Conservation (phyloP, 1,139 yeast species). For the Candida sp. region DNA sequence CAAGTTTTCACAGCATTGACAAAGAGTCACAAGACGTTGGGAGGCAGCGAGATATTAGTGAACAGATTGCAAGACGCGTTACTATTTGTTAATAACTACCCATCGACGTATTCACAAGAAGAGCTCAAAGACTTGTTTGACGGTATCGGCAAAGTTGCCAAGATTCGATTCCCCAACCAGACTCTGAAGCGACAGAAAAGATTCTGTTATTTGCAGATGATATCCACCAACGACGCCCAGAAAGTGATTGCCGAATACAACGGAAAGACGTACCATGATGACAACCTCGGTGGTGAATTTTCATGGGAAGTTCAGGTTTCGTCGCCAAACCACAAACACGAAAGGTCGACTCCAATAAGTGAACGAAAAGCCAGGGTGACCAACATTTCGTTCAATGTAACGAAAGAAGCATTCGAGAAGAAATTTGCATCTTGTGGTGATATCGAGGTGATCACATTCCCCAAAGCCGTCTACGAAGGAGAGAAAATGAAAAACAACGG, state of each 20-base stretch:
- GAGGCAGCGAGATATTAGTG: slow-evolving; percentile 49
- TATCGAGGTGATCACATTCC: slow-evolving; percentile 57
- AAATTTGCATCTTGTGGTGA: slow-evolving; percentile 32
- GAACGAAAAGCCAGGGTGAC: slow-evolving; percentile 57
- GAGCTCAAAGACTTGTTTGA: slow-evolving; percentile 48
- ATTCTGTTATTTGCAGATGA: slow-evolving; percentile 77
- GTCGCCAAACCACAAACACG: slow-evolving; percentile 24
- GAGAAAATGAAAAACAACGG: slow-evolving; percentile 38
- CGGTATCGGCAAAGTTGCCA: slow-evolving; percentile 48
- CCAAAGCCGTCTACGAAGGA: slow-evolving; percentile 31
- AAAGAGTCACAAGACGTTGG: slow-evolving; percentile 53
- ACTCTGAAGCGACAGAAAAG: slow-evolving; percentile 60
- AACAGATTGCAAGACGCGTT: slow-evolving; percentile 49
- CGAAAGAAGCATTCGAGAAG: slow-evolving; percentile 27
- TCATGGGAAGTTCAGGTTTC: slow-evolving; percentile 62
- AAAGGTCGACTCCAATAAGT: slow-evolving; percentile 15
- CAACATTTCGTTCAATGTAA: slow-evolving; percentile 64
- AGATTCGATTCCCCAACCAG: slow-evolving; percentile 72
- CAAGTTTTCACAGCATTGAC: slow-evolving; percentile 66
- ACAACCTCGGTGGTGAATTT: slow-evolving; percentile 22
- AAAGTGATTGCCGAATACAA: slow-evolving; percentile 50
- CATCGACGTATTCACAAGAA: slow-evolving; percentile 54
- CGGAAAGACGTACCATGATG: slow-evolving; percentile 31
- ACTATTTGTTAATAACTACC: slow-evolving; percentile 75
- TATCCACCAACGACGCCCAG: slow-evolving; percentile 47